Base-by-base conservation (phyloP, 2,329 filamentous ascomycete species). In the Stagonosporopsis cucurbitacearum region DNA sequence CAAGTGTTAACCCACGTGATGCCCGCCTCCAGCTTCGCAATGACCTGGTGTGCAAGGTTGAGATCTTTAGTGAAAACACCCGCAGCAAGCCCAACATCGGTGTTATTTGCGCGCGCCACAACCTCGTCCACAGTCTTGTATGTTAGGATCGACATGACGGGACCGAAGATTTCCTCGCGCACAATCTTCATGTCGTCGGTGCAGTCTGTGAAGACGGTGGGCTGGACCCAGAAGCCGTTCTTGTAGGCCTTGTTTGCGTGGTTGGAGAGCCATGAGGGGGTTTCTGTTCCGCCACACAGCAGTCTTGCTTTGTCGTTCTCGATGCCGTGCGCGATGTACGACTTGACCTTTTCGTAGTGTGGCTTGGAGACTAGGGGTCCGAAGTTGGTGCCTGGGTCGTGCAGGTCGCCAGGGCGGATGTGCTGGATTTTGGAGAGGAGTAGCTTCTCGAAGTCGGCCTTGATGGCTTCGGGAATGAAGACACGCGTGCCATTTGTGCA, bases 1-100 rank as follows among this genome's bases (percentile, higher is more conserved):
- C 92, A 96, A 0, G 90, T 92, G 74, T 96, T 96, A 48, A 96
- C 83, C 92, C 92, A 96, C 1, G 91, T 96, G 68, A 96, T 96
- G 30, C 92, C 92, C 0, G 91, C 91, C 70, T 96, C 84, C 5
- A 96, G 79, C 68, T 85, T 82, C 22, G 84, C 82, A 37, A 94
- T 81, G 1, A 94, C 84, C 39, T 84, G 80, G 68, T 96, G 91
- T 51, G 90, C 92, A 43, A 83, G 71, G 65, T 90, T 88, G 48
- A 96, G 75, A 63, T 96, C 86, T 55, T 84, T 85, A 0, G 90
- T 91, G 64, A 96, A 94, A 1, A 96, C 89, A 19, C 92, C 92
- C 0, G 91, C 92, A 0, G 92, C 92, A 3, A 96, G 85, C 25
- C 92, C 92, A 51, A 95, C 81, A 19, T 86, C 81, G 0, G 91